Evolutionary conservation across 2,329 filamentous ascomycete genomes (phyloP).

Genomic region (Colletotrichum destructivum): DNA sequence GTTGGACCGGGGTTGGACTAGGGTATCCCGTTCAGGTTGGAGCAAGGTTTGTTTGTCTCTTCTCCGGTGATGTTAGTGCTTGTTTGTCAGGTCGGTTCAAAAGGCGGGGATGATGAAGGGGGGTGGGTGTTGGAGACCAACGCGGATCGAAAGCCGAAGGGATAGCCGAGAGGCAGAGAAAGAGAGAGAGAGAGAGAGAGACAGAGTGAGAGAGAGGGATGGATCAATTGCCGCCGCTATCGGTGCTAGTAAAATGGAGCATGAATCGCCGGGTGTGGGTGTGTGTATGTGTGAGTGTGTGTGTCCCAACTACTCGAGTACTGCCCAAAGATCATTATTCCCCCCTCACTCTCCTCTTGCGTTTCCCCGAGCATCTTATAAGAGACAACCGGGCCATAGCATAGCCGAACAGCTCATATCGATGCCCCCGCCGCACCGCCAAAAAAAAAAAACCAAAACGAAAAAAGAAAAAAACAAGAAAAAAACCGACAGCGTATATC

Average conservation of each 20-base stretch:
- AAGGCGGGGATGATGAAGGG: conserved; percentile 16
- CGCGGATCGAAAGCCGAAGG: conserved; percentile 29
- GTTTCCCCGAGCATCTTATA: neutral
- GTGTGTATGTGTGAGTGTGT: too few species aligned
- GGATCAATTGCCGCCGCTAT: conserved; percentile 35
- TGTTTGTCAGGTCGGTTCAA: neutral
- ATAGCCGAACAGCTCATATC: neutral
- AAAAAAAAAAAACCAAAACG: too few species aligned
- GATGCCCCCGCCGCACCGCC: neutral
- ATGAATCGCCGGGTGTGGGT: neutral
- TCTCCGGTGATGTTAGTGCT: neutral
- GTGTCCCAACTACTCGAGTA: too few species aligned
- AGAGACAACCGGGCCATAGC: neutral
- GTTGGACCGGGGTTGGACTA: neutral
- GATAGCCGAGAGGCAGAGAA: conserved; percentile 26
- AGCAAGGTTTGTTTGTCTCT: neutral
- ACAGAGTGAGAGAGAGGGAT: too few species aligned
- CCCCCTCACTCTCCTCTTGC: conserved; percentile 1
- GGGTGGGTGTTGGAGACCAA: conserved; percentile 14
- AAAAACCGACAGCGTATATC: too few species aligned
- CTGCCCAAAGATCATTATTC: neutral
- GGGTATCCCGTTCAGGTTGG: conserved; percentile 5
- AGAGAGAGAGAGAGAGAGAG: too few species aligned
- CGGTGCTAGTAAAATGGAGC: conserved; percentile 19
- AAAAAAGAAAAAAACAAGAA: too few species aligned